These are phyloP conservation scores for Ceratobasidium sp. DNA, from an alignment of 1,284 basidiomycete genomes.

Conservation along the genomic window DNA sequence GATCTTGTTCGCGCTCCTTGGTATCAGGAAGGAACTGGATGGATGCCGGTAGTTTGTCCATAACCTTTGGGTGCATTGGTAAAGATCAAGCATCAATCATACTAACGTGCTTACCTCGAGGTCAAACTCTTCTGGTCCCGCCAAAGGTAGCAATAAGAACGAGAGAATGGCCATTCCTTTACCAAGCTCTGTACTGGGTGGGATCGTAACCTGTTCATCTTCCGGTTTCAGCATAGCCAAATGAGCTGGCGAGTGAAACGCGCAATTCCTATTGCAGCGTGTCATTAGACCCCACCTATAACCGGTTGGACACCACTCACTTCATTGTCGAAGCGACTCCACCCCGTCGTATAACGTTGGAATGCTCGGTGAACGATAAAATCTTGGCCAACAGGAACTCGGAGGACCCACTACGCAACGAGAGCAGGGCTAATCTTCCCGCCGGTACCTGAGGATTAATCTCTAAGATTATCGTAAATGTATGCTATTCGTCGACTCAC, in stretches of 20 bases:
- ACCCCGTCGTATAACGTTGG: conserved; percentile 81
- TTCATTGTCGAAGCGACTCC: conserved; percentile 88
- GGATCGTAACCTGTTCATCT: conserved; percentile 55
- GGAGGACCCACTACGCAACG: conserved; percentile 48
- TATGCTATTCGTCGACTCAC: conserved; percentile 55
- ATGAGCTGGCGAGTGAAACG: conserved; percentile 72
- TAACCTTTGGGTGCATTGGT: conserved; percentile 62
- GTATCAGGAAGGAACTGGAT: conserved; percentile 88
- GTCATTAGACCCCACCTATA: not conserved
- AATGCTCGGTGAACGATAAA: conserved; percentile 86
- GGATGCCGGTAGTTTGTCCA: conserved; percentile 83
- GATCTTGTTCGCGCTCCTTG: conserved; percentile 85
- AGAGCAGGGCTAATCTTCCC: conserved; percentile 75
- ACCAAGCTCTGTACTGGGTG: conserved; percentile 63
- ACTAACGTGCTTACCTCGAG: conserved; percentile 65
- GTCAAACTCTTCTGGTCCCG: conserved; percentile 93
- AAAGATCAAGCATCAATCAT: conserved; percentile 31
- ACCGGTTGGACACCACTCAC: conserved; percentile 55
- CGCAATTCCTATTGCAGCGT: conserved; percentile 67
- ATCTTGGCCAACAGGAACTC: conserved; percentile 86
- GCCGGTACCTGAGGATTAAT: conserved; percentile 58
- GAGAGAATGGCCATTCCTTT: conserved; percentile 84
- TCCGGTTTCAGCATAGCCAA: conserved; percentile 70
- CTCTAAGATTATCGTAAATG: not conserved
- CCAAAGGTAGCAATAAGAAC: conserved; percentile 86